phyloP scores from a whole-genome alignment of 2,329 filamentous ascomycete genomes.

The Diaporthe ampelina region DNA sequence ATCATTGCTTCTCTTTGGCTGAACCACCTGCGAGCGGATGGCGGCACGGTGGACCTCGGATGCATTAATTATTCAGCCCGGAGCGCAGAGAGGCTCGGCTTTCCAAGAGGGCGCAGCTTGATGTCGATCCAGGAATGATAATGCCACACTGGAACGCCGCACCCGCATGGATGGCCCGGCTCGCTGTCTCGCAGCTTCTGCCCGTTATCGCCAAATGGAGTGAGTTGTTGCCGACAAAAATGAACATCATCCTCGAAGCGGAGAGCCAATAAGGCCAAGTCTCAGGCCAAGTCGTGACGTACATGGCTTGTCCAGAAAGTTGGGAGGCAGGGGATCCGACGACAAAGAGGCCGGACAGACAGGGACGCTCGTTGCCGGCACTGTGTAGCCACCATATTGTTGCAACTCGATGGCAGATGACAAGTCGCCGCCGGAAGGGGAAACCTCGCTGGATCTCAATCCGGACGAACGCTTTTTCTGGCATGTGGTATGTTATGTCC shows the following conservation, averaged over 20 bases:
- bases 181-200: constrained; percentile 16
- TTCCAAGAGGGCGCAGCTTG: constrained; percentile 23
- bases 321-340: constrained; percentile 31
- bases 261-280: constrained; percentile 37
- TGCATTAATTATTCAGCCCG: constrained; percentile 13
- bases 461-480: constrained; percentile 39
- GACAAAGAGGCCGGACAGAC: constrained; percentile 24
- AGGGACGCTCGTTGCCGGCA: constrained; percentile 1
- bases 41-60: constrained; percentile 28
- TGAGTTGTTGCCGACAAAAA: constrained; percentile 19
- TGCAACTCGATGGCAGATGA: constrained; percentile 3
- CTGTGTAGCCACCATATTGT: constrained; percentile 28
- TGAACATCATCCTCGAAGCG: constrained; percentile 24
- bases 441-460: constrained; percentile 29
- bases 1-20: constrained; percentile 14
- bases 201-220: constrained; percentile 20
- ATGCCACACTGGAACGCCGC: constrained; percentile 32
- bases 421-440: constrained; percentile 15
- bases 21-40: constrained; percentile 7
- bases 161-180: constrained; percentile 35
- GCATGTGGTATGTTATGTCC: constrained; percentile 26
- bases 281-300: constrained; percentile 39
- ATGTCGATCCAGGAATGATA: constrained; percentile 31
- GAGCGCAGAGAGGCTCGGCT: constrained; percentile 15
- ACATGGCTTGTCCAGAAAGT: constrained; percentile 35